phyloP scores from a whole-genome alignment of 2,329 filamentous ascomycete genomes.

The Fusarium marasasianum region DNA sequence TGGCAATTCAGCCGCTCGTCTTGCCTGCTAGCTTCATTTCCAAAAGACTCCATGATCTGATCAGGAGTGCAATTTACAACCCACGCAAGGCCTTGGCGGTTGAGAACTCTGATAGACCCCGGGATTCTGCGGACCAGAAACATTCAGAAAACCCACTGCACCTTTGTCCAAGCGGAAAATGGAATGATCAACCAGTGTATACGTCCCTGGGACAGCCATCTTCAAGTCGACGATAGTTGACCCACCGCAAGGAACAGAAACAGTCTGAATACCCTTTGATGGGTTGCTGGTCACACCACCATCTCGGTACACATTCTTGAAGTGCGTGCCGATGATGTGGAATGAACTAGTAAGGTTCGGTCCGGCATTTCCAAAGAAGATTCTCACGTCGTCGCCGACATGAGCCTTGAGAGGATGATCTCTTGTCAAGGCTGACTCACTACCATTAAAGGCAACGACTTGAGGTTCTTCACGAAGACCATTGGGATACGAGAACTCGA shows the following conservation, averaged over 20 bases:
- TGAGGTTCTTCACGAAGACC: neutral
- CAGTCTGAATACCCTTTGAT: constrained; percentile 10
- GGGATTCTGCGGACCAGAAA: neutral
- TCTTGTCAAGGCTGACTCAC: constrained; percentile 18
- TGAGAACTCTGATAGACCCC: neutral
- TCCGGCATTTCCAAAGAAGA: constrained; percentile 25
- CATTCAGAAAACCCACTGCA: constrained; percentile 5
- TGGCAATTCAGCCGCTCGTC: neutral
- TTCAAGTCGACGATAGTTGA: constrained; percentile 26
- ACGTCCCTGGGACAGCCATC: constrained; percentile 20
- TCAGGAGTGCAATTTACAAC: neutral
- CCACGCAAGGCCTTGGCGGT: neutral
- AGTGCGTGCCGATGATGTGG: constrained; percentile 19
- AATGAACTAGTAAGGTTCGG: constrained; percentile 23
- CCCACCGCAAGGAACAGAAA: constrained; percentile 9
- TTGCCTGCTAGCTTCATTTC: neutral
- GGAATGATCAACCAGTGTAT: constrained; percentile 16
- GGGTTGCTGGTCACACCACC: constrained; percentile 6
- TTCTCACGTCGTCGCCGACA: constrained; percentile 7
- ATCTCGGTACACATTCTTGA: constrained; percentile 21
- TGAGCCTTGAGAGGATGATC: constrained; percentile 17
- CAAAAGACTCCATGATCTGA: neutral
- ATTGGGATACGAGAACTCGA: constrained; percentile 23
- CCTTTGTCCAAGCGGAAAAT: constrained; percentile 24
- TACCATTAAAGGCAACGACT: constrained; percentile 1